These are phyloP conservation scores for Arxiozyma bovina DNA, from an alignment of 1,139 yeast species.

Conservation along the genomic window DNA sequence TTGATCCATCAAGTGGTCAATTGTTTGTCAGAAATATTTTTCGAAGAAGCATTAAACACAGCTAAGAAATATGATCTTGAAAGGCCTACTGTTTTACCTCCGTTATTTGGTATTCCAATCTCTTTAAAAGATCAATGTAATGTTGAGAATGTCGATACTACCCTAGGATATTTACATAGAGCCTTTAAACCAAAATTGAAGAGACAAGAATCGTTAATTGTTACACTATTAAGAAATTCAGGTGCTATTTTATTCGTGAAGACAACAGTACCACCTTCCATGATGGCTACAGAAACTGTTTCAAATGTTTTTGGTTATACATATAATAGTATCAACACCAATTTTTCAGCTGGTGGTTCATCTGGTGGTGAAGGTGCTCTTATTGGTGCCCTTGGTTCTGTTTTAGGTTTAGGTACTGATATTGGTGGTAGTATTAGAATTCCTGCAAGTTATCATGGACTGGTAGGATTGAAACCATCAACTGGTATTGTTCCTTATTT, in stretches of 20 bases:
- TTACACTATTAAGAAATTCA: slow-evolving; percentile 35
- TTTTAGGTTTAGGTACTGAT: slow-evolving; percentile 53
- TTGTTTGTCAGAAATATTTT: slow-evolving; percentile 38
- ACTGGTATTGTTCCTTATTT: slow-evolving; percentile 42
- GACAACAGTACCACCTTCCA: slow-evolving; percentile 52
- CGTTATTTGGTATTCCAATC: slow-evolving; percentile 62
- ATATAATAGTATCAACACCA: slow-evolving; percentile 38
- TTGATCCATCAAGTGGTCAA: slow-evolving; percentile 49
- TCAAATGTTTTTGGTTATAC: slow-evolving; percentile 44
- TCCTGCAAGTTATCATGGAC: slow-evolving; percentile 48
- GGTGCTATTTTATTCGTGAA: slow-evolving; percentile 53
- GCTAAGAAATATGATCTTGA: slow-evolving; percentile 1
- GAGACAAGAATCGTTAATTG: slow-evolving; percentile 39
- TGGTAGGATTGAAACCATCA: slow-evolving; percentile 48
- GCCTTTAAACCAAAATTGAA: too few species aligned
- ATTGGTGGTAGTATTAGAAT: slow-evolving; percentile 56
- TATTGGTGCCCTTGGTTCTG: slow-evolving; percentile 42
- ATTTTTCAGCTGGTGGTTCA: slow-evolving; percentile 47
- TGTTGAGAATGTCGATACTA: slow-evolving; percentile 39
- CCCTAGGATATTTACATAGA: slow-evolving; percentile 39
- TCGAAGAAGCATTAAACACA: slow-evolving; percentile 28
- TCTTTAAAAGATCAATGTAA: slow-evolving; percentile 49
- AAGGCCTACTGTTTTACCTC: slow-evolving; percentile 37
- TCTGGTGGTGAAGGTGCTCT: slow-evolving; percentile 59
- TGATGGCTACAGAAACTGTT: slow-evolving; percentile 44